A percentile compares a stretch with the other conserved stretches of the same genome.
These are phyloP conservation scores for Diplosphaera chodatii DNA, from an alignment of 139 green algal genomes.

Conservation along the genomic window DNA sequence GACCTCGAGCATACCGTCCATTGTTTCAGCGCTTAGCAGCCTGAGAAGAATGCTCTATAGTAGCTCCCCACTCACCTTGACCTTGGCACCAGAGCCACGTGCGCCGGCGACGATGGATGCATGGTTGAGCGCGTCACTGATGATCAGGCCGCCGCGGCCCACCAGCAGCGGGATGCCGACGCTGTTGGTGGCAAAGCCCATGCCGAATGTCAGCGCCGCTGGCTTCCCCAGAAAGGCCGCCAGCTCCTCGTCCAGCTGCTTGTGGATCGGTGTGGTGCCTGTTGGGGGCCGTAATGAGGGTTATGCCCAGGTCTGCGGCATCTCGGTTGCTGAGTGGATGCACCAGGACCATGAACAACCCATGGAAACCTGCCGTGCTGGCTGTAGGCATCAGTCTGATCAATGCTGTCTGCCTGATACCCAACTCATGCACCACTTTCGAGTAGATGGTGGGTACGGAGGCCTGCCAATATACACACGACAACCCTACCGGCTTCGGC, in stretches of 20 bases:
- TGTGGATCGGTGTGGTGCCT: constrained; percentile 68
- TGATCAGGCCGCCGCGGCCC: constrained; percentile 76
- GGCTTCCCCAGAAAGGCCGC: constrained; percentile 86
- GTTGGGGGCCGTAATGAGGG: no score
- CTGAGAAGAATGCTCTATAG: no score
- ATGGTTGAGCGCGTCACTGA: constrained; percentile 97
- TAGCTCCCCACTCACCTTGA: constrained; percentile 51
- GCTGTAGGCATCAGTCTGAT: no score
- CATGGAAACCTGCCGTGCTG: no score
- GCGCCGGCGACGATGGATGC: constrained; percentile 89
- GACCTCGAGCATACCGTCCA: no score
- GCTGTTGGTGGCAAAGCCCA: constrained; percentile 98
- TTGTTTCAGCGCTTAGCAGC: no score
- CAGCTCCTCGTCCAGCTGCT: constrained; percentile 76
- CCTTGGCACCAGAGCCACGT: constrained; percentile 70
- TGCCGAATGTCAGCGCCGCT: constrained; percentile 86
- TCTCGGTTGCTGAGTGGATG: no score
- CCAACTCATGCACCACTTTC: background rate
- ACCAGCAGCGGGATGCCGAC: constrained; percentile 81
- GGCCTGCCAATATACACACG: no score
- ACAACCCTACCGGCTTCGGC: constrained; percentile 49
- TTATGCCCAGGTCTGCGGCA: no score
- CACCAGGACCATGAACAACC: no score
- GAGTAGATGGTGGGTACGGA: no score
- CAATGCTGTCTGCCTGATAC: no score